Conservation (phyloP, 2,329 filamentous ascomycete species). For the Bertia moriformis region DNA sequence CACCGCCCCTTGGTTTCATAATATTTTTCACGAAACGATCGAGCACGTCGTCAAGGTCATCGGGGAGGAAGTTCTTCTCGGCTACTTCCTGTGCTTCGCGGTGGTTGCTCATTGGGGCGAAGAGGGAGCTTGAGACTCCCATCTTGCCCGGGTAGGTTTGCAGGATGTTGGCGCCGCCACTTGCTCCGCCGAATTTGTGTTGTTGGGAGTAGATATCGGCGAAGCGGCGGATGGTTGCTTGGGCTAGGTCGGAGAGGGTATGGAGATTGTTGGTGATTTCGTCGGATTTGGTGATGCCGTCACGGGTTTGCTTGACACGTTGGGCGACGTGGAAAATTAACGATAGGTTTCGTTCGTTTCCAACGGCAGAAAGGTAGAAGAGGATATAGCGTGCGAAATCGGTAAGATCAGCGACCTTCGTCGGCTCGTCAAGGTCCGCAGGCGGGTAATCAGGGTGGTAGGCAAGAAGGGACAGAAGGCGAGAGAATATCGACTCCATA, state of each 20-base stretch:
- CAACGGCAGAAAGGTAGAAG: constrained; percentile 45
- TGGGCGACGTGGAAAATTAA: constrained; percentile 51
- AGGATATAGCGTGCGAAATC: constrained; percentile 48
- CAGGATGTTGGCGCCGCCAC: constrained; percentile 19
- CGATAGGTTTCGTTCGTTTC: constrained; percentile 45
- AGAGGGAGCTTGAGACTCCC: constrained; percentile 39
- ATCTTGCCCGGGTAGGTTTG: constrained; percentile 45
- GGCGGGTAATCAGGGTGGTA: constrained; percentile 44
- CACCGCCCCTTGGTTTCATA: constrained; percentile 28
- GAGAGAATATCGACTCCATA: constrained; percentile 42
- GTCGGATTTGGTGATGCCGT: constrained; percentile 32
- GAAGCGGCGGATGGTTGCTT: constrained; percentile 44
- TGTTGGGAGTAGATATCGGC: constrained; percentile 40
- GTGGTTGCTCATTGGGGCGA: constrained; percentile 36
- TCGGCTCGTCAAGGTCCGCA: neutral
- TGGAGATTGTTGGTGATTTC: constrained; percentile 31
- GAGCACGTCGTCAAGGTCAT: constrained; percentile 37
- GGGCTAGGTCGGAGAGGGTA: constrained; percentile 45
- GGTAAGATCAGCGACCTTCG: constrained; percentile 25
- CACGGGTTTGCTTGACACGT: constrained; percentile 43
- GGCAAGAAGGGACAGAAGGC: constrained; percentile 44
- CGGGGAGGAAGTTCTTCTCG: constrained; percentile 44
- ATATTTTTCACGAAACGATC: constrained; percentile 37
- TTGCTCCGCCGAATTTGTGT: neutral
- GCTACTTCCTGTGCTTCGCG: constrained; percentile 43